A percentile compares a stretch with the other conserved stretches of the same genome.
Conservation (phyloP, 176 grass and related monocot genomes). For the Dendrocalamus sinicus region DNA sequence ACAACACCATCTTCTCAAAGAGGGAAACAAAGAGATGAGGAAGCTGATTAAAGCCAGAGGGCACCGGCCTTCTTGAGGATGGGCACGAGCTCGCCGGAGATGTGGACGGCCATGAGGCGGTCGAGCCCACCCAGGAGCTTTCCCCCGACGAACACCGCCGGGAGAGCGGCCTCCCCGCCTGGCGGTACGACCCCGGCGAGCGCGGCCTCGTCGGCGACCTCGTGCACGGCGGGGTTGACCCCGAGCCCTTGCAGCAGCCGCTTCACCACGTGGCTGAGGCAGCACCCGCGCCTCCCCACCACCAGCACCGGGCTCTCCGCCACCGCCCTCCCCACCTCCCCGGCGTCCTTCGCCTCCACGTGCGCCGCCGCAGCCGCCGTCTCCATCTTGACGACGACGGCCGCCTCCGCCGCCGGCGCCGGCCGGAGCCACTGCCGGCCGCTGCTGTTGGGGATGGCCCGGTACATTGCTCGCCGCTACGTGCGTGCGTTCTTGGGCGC, state of each 20-base stretch:
- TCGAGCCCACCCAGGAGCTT: constrained; percentile 80
- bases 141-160: constrained; percentile 81
- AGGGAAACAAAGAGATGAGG: background rate
- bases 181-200: constrained; percentile 47
- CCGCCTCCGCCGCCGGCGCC: background rate
- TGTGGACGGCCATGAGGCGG: constrained; percentile 90
- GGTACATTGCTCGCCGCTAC: constrained; percentile 56
- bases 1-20: background rate
- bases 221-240: constrained; percentile 82
- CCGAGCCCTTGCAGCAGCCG: constrained; percentile 80
- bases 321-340: constrained; percentile 52
- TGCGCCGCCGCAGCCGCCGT: background rate
- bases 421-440: constrained; percentile 46
- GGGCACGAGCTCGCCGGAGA: constrained; percentile 93
- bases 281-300: constrained; percentile 77
- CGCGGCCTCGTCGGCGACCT: constrained; percentile 71
- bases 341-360: background rate
- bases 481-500: background rate
- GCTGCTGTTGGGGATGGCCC: constrained; percentile 80
- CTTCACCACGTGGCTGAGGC: constrained; percentile 86
- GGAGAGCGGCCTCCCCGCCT: constrained; percentile 42
- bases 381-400: constrained; percentile 42
- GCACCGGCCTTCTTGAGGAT: constrained; percentile 94
- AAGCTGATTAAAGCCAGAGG: constrained; percentile 68
- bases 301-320: constrained; percentile 83